phyloP scores from a whole-genome alignment of 345 rosid genomes.

The Syzygium aqueum region DNA sequence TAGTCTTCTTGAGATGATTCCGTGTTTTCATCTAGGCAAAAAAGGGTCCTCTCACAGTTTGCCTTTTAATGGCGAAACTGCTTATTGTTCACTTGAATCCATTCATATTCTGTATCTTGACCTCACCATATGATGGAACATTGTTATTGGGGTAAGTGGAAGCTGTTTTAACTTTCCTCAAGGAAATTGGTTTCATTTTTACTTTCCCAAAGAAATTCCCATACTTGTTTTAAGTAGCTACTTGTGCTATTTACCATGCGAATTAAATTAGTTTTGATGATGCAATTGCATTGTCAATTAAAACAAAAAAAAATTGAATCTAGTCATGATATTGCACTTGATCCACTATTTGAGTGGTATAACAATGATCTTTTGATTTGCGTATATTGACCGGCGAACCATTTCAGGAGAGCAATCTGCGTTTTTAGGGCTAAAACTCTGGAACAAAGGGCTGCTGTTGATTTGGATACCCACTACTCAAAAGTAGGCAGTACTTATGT shows the following conservation, averaged over 20 bases:
- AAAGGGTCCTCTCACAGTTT: neutral
- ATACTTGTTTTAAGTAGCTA: neutral
- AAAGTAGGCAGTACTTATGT: conserved; percentile 26
- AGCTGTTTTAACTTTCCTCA: neutral
- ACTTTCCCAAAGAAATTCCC: neutral
- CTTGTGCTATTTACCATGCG: neutral
- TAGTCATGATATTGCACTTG: neutral
- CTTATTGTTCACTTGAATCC: neutral
- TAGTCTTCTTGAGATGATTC: neutral
- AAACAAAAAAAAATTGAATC: neutral
- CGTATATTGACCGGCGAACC: conserved; percentile 57
- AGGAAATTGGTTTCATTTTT: neutral
- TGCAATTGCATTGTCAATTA: neutral
- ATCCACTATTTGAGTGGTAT: neutral
- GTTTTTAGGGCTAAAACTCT: conserved; percentile 85
- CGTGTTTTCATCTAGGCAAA: neutral
- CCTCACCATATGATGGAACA: neutral
- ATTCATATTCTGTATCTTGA: neutral
- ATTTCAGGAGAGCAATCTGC: conserved; percentile 68
- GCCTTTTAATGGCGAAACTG: neutral
- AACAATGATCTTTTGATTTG: neutral
- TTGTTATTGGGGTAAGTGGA: neutral
- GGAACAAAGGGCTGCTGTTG: conserved; percentile 85
- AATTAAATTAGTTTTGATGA: neutral
- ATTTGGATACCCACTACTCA: conserved; percentile 90